Evolutionary conservation across 129 eudicot genomes (phyloP).

Genomic region (carrot (Daucus carota)): DH1_v3.0 NC_030385.2:38150501-38151000

Average conservation of each 20-base stretch:
- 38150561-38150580: slow-evolving; percentile 85
- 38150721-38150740: background rate
- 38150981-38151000: slow-evolving; percentile 51
- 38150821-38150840: background rate
- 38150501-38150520: slow-evolving; percentile 52
- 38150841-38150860: slow-evolving; percentile 91
- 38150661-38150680: background rate
- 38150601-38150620: slow-evolving; percentile 98
- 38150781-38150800: background rate
- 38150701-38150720: background rate
- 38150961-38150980: slow-evolving; percentile 62
- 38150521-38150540: slow-evolving; percentile 92
- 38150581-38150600: slow-evolving; percentile 98
- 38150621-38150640: slow-evolving; percentile 70
- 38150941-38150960: slow-evolving; percentile 99
- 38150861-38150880: slow-evolving; percentile 60
- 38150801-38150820: background rate
- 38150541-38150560: slow-evolving; percentile 90
- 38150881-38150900: slow-evolving; percentile 73
- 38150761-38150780: background rate
- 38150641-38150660: background rate
- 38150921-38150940: slow-evolving; percentile 98
- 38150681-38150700: background rate
- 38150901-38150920: slow-evolving; percentile 93
- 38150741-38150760: background rate